Evolutionary conservation across 139 green algal species (phyloP).

Genomic region (Auxenochlorella pyrenoidosa): DNA sequence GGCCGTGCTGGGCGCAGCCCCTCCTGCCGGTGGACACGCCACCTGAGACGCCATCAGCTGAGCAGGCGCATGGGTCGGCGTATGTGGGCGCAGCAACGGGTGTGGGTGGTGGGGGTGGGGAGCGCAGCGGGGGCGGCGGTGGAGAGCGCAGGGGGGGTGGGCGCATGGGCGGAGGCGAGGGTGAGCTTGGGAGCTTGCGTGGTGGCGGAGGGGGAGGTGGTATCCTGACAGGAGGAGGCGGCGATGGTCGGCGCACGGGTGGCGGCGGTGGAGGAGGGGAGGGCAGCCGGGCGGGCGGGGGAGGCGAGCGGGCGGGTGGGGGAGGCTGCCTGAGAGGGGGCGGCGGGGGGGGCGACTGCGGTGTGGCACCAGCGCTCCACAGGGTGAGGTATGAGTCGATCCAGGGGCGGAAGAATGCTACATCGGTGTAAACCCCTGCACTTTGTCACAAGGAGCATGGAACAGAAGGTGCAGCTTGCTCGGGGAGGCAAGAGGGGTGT

Average conservation of each 20-base stretch:
- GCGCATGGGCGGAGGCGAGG: too few species aligned
- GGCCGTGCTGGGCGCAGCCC: conserved; percentile 15
- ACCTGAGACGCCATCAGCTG: background rate
- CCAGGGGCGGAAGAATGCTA: conserved; percentile 16
- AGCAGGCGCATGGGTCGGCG: background rate
- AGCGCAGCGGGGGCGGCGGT: background rate
- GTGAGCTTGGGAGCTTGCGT: too few species aligned
- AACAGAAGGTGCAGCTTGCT: background rate
- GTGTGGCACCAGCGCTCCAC: background rate
- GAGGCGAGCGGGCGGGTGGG: background rate
- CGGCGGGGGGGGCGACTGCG: background rate
- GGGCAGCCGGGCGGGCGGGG: background rate
- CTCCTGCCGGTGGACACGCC: conserved; percentile 6
- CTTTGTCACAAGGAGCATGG: too few species aligned
- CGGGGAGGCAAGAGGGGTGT: background rate
- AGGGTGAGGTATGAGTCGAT: conserved; percentile 11
- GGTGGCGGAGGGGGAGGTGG: background rate
- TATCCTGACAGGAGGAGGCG: background rate
- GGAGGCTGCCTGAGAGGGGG: background rate
- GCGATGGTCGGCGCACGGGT: background rate
- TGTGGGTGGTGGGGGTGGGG: background rate
- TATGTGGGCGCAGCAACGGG: background rate
- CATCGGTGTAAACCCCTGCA: conserved; percentile 21
- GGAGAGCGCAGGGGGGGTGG: background rate
- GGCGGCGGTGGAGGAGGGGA: background rate